Percentiles rank a stretch among this genome's conserved stretches.
Conservation (phyloP, 768 basidiomycete species). For the Daedaleopsis sinensis region DNA sequence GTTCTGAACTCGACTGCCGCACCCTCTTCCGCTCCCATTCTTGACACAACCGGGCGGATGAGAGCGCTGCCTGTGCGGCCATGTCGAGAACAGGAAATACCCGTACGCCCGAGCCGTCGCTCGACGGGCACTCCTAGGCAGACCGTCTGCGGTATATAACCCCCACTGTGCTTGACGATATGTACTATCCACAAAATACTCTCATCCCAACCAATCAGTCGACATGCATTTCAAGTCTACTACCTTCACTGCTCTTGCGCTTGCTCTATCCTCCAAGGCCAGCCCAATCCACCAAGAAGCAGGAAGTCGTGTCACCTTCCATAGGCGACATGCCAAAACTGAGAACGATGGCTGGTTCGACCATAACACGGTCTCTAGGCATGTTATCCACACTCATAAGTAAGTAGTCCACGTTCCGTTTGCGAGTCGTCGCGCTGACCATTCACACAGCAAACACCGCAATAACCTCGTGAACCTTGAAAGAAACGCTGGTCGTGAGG, state of each 20-base stretch:
- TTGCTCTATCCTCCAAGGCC: not conserved
- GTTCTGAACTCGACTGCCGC: not conserved
- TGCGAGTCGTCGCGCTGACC: not conserved
- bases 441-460: constrained; percentile 20
- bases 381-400: constrained; percentile 20
- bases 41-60: not conserved
- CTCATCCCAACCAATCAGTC: not conserved
- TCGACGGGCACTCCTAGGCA: too few relatives aligned
- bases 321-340: constrained; percentile 13
- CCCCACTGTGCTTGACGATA: not conserved
- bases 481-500: constrained; percentile 9
- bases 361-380: constrained; percentile 15
- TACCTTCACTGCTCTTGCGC: not conserved
- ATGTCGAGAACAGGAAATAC: not conserved
- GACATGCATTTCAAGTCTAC: not conserved
- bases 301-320: constrained; percentile 13
- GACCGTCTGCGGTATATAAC: not conserved
- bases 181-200: not conserved
- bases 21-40: not conserved
- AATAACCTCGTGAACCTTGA: constrained; percentile 21
- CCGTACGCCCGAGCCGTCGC: too few relatives aligned
- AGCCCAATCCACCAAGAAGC: not conserved
- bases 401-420: constrained; percentile 3
- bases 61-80: too few relatives aligned
- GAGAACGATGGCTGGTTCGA: constrained; percentile 19